Evolutionary conservation across 805 yeast species (phyloP), one percentile per base, ranked within the genome.

Genomic region (Torulaspora quercuum): DNA sequence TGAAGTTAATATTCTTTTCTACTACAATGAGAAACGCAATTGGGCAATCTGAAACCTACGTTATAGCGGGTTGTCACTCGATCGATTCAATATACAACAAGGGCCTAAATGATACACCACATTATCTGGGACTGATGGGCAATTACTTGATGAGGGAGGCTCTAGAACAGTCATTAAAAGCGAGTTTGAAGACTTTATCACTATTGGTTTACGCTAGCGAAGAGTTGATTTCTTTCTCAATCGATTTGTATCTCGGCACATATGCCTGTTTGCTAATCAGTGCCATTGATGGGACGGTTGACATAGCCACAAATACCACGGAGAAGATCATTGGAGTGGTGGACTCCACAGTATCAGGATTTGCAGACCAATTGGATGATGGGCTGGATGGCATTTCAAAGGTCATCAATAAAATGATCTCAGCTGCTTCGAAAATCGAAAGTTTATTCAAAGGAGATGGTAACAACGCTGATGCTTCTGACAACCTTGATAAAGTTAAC

Each of bases 241-340:
- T 90, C 6, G 87, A 88, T 20, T 50, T 90, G 45, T 74, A 82
- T 31, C 59, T 88, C 2, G 97, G 97, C 0, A 92, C 97, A 0
- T 86, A 85, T 59, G 80, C 82, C 0, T 92, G 98, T 59, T 65
- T 92, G 9, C 57, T 87, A 9, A 76, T 83, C 0, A 80, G 92
- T 4, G 76, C 88, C 0, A 67, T 89, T 5, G 80, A 76, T 50
- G 85, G 89, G 3, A 72, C 84, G 0, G 81, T 80, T 1, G 78
- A 76, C 46, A 76, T 78, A 19, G 94, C 94, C 0, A 57, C 84
- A 1, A 82, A 84, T 52, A 75, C 86, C 1, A 78, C 95, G 0
- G 84, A 82, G 48, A 54, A 72, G 1, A 65, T 86, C 1, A 68
- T 88, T 6, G 55, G 57, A 3, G 61, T 69, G 13, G 83, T 87